phyloP scores from a whole-genome alignment of 768 basidiomycete species.

The Amanita jacksonii region DNA sequence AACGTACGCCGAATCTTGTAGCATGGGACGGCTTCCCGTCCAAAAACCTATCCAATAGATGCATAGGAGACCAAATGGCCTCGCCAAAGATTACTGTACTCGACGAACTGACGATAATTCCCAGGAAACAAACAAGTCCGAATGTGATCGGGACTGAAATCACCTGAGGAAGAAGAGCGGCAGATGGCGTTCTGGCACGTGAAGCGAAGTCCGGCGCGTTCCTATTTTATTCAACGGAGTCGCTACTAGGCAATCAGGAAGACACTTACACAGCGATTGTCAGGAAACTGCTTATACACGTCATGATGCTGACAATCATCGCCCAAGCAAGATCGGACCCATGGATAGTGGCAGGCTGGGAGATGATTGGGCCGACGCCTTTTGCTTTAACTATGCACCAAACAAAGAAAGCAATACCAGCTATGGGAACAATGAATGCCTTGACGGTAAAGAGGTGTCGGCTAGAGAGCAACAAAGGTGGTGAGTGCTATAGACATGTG shows the following conservation, averaged over 20 bases:
- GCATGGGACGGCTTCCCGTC: constrained; percentile 51
- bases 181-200: constrained; percentile 44
- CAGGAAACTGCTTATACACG: constrained; percentile 72
- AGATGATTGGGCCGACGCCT: constrained; percentile 69
- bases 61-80: constrained; percentile 73
- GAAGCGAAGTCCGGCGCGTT: constrained; percentile 72
- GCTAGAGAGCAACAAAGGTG: constrained; percentile 20
- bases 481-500: neutral
- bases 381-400: constrained; percentile 73
- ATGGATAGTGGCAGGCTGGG: constrained; percentile 51
- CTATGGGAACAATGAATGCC: constrained; percentile 60
- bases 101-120: constrained; percentile 75
- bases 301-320: constrained; percentile 65
- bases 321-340: constrained; percentile 68
- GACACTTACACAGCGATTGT: constrained; percentile 53
- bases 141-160: constrained; percentile 65
- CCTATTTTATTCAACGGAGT: constrained; percentile 19
- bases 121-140: constrained; percentile 67
- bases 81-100: constrained; percentile 68
- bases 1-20: constrained; percentile 54
- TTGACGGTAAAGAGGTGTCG: constrained; percentile 77
- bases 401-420: constrained; percentile 62
- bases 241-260: neutral
- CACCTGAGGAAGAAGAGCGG: constrained; percentile 57
- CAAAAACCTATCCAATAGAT: constrained; percentile 59